Base-by-base conservation (phyloP, 2,329 filamentous ascomycete species). In the Periconia sp. region DNA sequence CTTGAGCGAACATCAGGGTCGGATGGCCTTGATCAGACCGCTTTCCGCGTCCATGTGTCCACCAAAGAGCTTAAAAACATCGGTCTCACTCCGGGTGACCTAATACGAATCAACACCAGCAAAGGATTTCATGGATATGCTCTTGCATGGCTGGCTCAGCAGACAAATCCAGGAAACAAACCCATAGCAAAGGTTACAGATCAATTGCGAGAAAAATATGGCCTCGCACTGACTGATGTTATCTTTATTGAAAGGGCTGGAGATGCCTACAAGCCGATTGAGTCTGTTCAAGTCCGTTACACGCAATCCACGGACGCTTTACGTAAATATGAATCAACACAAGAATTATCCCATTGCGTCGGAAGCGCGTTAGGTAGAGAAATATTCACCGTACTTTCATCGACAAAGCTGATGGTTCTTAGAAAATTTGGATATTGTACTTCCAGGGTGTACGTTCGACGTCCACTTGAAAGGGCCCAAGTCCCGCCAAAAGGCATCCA, bases 391-490 rank as follows among this genome's bases (percentile, higher is more conserved):
- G 23, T 11, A 34, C 11, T 1, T 31, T 13, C 17, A 24, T 37
- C 13, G 16, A 29, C 18, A 15, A 33, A 32, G 43, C 52, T 58
- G 17, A 57, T 46, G 18, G n/a, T 9, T 24, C 48, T 18, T 50
- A 85, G 82, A 74, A 25, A 76, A 81, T 41, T 81, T 87, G 22
- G 88, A 90, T 46, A 78, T 85, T 29, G 73, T 95, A 13, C 82
- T 86, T 23, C 79, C 84, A 3, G 88, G 87, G 4, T 82, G 91
- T 73, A 74, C 79, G 0, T 83, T 95, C 50, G 88, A 90, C 19
- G 79, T 84, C 15, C 65, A 64, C 23, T 57, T 55, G 21, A 64
- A 56, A 40, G 61, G 65, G 0, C 75, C 78, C 29, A 75, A 78
- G 25, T 78, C 75, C 46, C 79, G 79, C 3, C 73, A 77, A 22